Conservation (phyloP, 176 grass and related monocot species). For the Canna indica region DNA sequence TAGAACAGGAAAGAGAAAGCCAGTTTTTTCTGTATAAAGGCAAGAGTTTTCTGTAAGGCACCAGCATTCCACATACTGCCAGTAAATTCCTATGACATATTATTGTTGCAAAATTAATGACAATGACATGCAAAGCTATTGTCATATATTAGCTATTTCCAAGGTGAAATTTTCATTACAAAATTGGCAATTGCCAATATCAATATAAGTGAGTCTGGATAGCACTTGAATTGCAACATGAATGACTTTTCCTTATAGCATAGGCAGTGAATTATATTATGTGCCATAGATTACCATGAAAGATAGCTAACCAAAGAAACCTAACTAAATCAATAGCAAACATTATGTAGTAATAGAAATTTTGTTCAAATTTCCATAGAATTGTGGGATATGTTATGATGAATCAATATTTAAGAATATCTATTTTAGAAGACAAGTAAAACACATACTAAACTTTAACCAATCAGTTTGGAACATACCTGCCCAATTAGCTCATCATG, state of each 20-base stretch:
- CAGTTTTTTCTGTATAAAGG: neutral
- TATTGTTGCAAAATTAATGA: neutral
- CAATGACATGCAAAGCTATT: neutral
- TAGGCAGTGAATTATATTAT: neutral
- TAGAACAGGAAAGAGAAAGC: neutral
- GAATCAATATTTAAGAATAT: neutral
- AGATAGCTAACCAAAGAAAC: neutral
- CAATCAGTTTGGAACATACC: conserved; percentile 32
- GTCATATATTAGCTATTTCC: no score
- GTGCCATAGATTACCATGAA: neutral
- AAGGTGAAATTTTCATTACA: no score
- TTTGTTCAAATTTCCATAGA: neutral
- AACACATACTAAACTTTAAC: neutral
- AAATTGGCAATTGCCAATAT: neutral
- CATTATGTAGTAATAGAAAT: neutral
- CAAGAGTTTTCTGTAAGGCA: neutral
- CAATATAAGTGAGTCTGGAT: neutral
- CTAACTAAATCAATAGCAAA: neutral
- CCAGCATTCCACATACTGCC: neutral
- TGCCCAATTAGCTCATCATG: conserved; percentile 80
- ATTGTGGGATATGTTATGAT: neutral
- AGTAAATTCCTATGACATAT: neutral
- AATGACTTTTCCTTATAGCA: neutral
- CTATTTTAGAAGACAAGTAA: neutral
- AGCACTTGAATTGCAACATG: neutral